Evolutionary conservation across 352 stramenopile genomes (phyloP).

Genomic region (Pythium dissotocum): DNA sequence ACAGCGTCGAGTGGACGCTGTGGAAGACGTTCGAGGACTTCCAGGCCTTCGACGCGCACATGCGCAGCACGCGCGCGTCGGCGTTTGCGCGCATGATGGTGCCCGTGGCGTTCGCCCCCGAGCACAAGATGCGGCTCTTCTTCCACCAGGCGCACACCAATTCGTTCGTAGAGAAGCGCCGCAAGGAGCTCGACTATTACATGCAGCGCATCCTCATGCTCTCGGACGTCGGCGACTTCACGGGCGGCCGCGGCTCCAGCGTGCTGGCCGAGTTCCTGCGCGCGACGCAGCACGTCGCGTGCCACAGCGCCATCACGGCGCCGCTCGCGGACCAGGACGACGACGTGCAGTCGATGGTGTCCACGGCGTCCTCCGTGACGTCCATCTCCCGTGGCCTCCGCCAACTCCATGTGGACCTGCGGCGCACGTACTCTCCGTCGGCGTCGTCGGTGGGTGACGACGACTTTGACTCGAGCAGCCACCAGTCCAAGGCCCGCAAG

Average conservation of each 20-base stretch:
- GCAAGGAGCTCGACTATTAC: slow-evolving; percentile 82
- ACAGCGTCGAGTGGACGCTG: slow-evolving; percentile 60
- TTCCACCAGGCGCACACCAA: slow-evolving; percentile 73
- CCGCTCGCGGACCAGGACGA: slow-evolving; percentile 26
- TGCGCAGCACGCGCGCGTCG: slow-evolving; percentile 52
- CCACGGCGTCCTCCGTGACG: slow-evolving; percentile 26
- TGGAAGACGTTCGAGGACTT: slow-evolving; percentile 86
- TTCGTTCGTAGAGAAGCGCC: slow-evolving; percentile 73
- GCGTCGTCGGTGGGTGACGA: slow-evolving; percentile 21
- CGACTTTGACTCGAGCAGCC: slow-evolving; percentile 7
- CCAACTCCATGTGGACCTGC: slow-evolving; percentile 43
- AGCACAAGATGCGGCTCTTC: slow-evolving; percentile 68
- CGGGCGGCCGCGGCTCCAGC: slow-evolving; percentile 42
- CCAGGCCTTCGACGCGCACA: slow-evolving; percentile 63
- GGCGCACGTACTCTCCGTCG: slow-evolving; percentile 32
- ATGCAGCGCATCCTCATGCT: slow-evolving; percentile 83
- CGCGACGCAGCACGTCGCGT: slow-evolving; percentile 38
- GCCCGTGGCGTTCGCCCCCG: slow-evolving; percentile 70
- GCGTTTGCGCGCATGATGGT: slow-evolving; percentile 84
- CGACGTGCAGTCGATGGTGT: slow-evolving; percentile 20
- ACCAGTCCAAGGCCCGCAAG: slow-evolving; percentile 35
- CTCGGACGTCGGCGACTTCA: slow-evolving; percentile 66
- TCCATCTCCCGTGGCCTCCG: slow-evolving; percentile 26
- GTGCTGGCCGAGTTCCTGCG: slow-evolving; percentile 69
- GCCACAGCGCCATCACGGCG: slow-evolving; percentile 13